Evolutionary conservation across 352 stramenopile genomes (phyloP), one percentile per base, ranked within the genome.

Genomic region (Elongisporangium prolatum): DNA sequence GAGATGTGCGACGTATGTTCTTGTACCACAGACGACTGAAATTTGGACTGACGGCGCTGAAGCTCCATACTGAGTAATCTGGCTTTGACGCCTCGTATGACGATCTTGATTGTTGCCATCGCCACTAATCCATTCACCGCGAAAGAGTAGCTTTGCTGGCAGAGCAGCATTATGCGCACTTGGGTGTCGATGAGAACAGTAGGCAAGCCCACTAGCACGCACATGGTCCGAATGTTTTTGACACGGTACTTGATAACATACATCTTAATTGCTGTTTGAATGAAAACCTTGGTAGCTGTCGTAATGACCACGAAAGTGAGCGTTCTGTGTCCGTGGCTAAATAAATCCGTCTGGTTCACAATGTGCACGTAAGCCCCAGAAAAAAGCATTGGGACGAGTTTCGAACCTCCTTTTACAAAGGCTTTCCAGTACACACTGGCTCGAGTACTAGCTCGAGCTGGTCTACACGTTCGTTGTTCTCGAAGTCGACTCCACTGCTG

Each of bases 131-230:
- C 72, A 10, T 22, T 48, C 1, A 68, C 57, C 11, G 67, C 67
- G 34, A 73, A 58, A 13, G 50, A 24, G 11, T 59, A 61, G 17
- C 61, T 71, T 21, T 67, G 50, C 21, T 61, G 62, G 3, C 69
- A 64, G n/a, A 75, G 56, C 18, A 84, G 44, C 17, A 74, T 57
- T 4, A 84, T 68, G 44, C 72, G 67, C 4, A 73, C 49, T 52
- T 84, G 72, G 8, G 71, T 81, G 57, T 84, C 69, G 38, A 84
- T 73, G 21, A 84, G 47, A 6, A 80, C 67, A 4, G 71, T 76
- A 3, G 71, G 71, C 0, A 80, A 37, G 1, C 52, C 74, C 1
- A 84, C 65, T 1, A 66, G 50, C 13, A 75, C 60, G 24, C 64
- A 74, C 60, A 81, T 77, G 21, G 64, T 71, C 14, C 71, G 74